These are phyloP conservation scores for Claviceps purpurea DNA, from an alignment of 2,329 filamentous ascomycete genomes.

Conservation along the genomic window DNA sequence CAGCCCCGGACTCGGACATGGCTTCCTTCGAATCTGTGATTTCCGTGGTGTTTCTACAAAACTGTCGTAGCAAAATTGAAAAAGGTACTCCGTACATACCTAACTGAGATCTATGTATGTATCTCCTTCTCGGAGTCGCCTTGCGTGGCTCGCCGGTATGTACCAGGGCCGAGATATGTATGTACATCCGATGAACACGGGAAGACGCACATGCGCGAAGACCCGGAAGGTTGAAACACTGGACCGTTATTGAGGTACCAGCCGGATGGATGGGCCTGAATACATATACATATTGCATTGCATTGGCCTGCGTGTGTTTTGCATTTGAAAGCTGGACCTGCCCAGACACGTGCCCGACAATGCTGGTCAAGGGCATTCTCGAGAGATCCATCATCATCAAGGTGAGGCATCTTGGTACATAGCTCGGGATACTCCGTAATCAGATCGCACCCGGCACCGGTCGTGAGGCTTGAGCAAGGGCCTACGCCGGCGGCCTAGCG, in stretches of 20 bases:
- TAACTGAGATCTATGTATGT: too few relatives aligned
- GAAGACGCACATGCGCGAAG: constrained; percentile 3
- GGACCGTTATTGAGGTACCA: neutral
- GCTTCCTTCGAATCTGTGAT: neutral
- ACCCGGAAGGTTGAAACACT: neutral
- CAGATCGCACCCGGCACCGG: constrained; percentile 5
- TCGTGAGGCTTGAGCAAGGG: constrained; percentile 1
- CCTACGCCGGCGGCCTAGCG: neutral
- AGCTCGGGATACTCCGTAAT: constrained; percentile 3
- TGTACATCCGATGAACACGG: constrained; percentile 12
- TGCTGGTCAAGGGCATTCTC: neutral
- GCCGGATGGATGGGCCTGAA: neutral
- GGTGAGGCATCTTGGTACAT: neutral
- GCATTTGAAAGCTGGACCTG: too few relatives aligned
- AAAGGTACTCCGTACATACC: too few relatives aligned
- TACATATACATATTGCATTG: too few relatives aligned
- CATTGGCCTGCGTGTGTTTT: too few relatives aligned
- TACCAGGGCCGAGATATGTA: constrained; percentile 10
- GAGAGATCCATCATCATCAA: neutral
- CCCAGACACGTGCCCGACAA: too few relatives aligned
- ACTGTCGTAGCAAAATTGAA: constrained; percentile 18
- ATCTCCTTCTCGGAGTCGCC: neutral
- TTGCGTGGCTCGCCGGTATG: constrained; percentile 4
- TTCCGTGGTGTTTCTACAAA: constrained; percentile 19
- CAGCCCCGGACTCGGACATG: constrained; percentile 13